Base-by-base conservation (phyloP, 805 yeast genomes). In the Metschnikowia hibisci region DNA sequence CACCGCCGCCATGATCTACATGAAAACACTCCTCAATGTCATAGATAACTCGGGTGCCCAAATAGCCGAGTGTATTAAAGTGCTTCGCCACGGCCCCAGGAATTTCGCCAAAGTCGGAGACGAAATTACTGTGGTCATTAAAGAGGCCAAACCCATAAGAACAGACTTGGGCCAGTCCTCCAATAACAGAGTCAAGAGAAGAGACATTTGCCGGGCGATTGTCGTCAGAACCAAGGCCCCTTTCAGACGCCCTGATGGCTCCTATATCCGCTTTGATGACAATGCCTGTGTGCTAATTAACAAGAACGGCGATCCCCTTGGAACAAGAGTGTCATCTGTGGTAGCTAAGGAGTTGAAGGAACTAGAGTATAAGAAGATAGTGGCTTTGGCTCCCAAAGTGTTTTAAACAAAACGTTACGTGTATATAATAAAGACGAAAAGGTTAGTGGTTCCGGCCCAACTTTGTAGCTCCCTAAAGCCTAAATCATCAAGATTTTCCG, bases 1-100 rank as follows among this genome's bases (percentile, higher is more conserved):
- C 16, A 34, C 42, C 23, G 29, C 32, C 48, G 42, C 41, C 50
- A 91, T 91, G 99, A 80, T 91, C 42, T 88, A 87, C 67, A 78
- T 91, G 58, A 91, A 91, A 71, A 74, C 96, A 12, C 72, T 93
- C 64, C 69, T 89, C 42, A 90, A 85, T 63, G 96, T 90, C 51
- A 87, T 91, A 49, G 99, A 91, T 67, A 91, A 91, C 74, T 84
- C 96, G 16, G 96, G 98, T 23, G 99, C 97, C 3, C 87, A 85
- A 63, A 67, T 89, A 48, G 98, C 85, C 12, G 98, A 93, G 66
- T 93, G 98, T 64, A 89, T 93, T 73, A 91, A 91, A 66, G 96
- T 93, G 12, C 73, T 93, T 51, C 81, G 95, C 49, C 95, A 93
- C 60, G 81, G 84, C 2, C 96, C 96, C 25, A 80, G 76, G 62